Base-by-base conservation (phyloP, 768 basidiomycete species). In the Hericium alpestre region DNA sequence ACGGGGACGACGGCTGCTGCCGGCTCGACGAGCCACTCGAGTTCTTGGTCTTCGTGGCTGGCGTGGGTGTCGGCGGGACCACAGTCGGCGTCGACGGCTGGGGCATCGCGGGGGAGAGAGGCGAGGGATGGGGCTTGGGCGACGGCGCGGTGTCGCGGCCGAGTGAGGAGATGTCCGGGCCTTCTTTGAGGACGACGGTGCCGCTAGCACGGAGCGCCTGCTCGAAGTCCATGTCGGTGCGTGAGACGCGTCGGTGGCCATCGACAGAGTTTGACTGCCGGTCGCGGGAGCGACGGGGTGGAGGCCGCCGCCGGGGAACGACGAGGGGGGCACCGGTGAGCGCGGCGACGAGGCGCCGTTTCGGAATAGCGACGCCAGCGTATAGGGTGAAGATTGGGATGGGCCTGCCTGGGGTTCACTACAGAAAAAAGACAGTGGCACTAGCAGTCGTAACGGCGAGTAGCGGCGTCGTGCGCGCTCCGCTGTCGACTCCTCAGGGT, bases 171-270 rank as follows among this genome's bases (percentile, higher is more conserved):
- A 90, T 74, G 70, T 91, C 88, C 48, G 83, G 65, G 39, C 87
- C 82, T 68, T 92, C 87, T 59, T 76, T 79, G 51, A 92, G 73
- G 56, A 79, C 63, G 15, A 90, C 78, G 2, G 90, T 93, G 22
- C 80, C 84, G 43, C 81, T 81, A 11, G 74, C 74, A 58, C 74
- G 77, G 62, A 93, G 69, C 12, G 84, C 89, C 64, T 83, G 81
- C 71, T 92, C 90, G 63, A 93, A 93, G 67, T 90, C 87, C 66
- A 86, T 74, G 71, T 90, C 87, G 37, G 83, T 81, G 41, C 87
- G 80, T 46, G 90, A 90, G 48, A 77, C 68, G 32, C 87, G 79
- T 56, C 82, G 79, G 55, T 73, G 74, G 38, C 77, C 46, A 56
- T 58, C 61, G 18, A 43, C 59, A 37, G 65, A 64, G 52, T 66